These are phyloP conservation scores for Nannizziopsis barbatae DNA, from an alignment of 2,329 filamentous ascomycete species.

Conservation along the genomic window DNA sequence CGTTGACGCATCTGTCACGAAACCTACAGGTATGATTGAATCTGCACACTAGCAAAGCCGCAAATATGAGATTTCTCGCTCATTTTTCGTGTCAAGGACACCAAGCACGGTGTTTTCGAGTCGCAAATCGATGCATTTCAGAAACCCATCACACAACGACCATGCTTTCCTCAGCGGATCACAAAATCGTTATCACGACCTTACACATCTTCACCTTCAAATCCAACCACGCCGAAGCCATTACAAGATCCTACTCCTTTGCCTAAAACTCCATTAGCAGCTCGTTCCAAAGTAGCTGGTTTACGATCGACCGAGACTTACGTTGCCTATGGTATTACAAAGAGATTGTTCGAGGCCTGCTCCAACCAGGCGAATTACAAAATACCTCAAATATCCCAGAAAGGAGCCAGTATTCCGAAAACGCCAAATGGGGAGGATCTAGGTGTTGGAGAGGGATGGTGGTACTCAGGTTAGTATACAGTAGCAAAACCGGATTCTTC, in stretches of 20 bases:
- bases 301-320: slow-evolving; percentile 49
- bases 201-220: slow-evolving; percentile 1
- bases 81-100: background rate
- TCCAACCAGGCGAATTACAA: slow-evolving; percentile 62
- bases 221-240: slow-evolving; percentile 18
- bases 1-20: background rate
- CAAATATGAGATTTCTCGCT: background rate
- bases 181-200: background rate
- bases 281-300: background rate
- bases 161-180: slow-evolving; percentile 2
- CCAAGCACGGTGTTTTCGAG: background rate
- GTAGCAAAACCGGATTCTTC: background rate
- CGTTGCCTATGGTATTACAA: slow-evolving; percentile 65
- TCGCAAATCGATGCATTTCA: background rate
- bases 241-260: slow-evolving; percentile 20
- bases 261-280: slow-evolving; percentile 6
- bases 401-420: slow-evolving; percentile 55
- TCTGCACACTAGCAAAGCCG: background rate
- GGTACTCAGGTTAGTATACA: slow-evolving; percentile 60
- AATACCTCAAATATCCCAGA: slow-evolving; percentile 56
- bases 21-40: slow-evolving; percentile 1
- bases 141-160: slow-evolving; percentile 6
- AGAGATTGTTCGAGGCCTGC: slow-evolving; percentile 67
- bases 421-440: slow-evolving; percentile 73
- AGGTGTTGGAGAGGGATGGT: slow-evolving; percentile 61